Percentiles rank a stretch among this genome's conserved stretches.
phyloP scores from a whole-genome alignment of 345 rosid species.

The Combretum micranthum region DNA sequence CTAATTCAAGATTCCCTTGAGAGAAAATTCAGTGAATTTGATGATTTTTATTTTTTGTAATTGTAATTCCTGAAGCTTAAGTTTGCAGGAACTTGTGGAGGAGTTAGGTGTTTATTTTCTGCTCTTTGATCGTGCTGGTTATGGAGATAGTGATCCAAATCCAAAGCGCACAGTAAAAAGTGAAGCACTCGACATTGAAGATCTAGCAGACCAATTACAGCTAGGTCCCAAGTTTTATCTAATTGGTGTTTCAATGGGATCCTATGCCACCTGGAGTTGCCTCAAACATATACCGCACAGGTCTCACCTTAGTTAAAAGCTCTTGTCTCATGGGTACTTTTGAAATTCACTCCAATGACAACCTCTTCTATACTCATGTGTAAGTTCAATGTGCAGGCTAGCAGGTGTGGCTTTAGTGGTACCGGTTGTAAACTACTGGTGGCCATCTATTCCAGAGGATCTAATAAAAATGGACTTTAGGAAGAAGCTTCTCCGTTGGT shows the following conservation, averaged over 20 bases:
- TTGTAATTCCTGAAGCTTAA: slow-evolving; percentile 23
- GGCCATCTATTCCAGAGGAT: slow-evolving; percentile 69
- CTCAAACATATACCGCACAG: slow-evolving; percentile 83
- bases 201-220: slow-evolving; percentile 67
- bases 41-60: not conserved
- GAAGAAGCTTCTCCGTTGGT: slow-evolving; percentile 42
- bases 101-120: slow-evolving; percentile 62
- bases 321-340: slow-evolving; percentile 3
- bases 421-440: slow-evolving; percentile 63
- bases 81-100: slow-evolving; percentile 64
- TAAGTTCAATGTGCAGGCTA: slow-evolving; percentile 36
- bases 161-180: slow-evolving; percentile 60
- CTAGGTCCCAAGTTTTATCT: slow-evolving; percentile 62
- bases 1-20: not conserved
- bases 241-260: slow-evolving; percentile 87
- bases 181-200: slow-evolving; percentile 70
- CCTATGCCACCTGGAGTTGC: slow-evolving; percentile 86
- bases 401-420: slow-evolving; percentile 72
- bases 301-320: slow-evolving; percentile 14
- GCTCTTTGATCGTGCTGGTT: slow-evolving; percentile 81
- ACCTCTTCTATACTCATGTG: slow-evolving; percentile 10
- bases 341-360: not conserved
- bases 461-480: slow-evolving; percentile 54
- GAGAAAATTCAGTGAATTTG: not conserved
- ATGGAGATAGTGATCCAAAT: slow-evolving; percentile 81